A percentile compares a stretch with the other conserved stretches of the same genome.
Conservation (phyloP, 208 protist species). For the Strigomonas galati region DNA sequence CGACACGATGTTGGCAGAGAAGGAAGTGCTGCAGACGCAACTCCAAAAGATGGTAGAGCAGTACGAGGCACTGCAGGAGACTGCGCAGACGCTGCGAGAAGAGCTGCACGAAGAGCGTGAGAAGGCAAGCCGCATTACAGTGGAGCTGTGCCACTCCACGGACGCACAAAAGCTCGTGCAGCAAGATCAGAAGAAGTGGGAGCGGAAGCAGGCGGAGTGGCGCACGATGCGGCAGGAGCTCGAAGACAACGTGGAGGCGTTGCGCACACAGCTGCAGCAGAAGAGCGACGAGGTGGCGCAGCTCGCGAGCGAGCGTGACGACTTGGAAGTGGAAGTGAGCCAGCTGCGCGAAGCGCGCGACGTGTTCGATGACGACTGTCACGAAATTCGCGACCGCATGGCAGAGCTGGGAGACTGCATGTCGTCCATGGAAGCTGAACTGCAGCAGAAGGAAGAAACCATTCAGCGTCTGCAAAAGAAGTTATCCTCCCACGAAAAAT, state of each 20-base stretch:
- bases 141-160: constrained; percentile 51
- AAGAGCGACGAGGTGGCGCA: background rate
- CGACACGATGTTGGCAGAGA: constrained; percentile 16
- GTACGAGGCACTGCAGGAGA: constrained; percentile 25
- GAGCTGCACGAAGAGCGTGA: constrained; percentile 36
- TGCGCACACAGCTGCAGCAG: constrained; percentile 14
- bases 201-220: constrained; percentile 16
- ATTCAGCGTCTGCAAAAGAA: constrained; percentile 24
- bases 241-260: constrained; percentile 21
- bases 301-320: background rate
- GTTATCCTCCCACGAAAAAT: constrained; percentile 12
- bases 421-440: constrained; percentile 17
- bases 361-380: constrained; percentile 18
- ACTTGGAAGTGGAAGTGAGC: constrained; percentile 3
- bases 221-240: constrained; percentile 20
- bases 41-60: constrained; percentile 21
- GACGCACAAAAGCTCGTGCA: constrained; percentile 26
- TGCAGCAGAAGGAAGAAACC: constrained; percentile 20
- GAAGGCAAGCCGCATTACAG: constrained; percentile 29
- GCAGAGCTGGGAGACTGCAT: constrained; percentile 22
- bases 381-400: constrained; percentile 18
- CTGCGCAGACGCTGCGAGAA: constrained; percentile 27
- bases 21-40: constrained; percentile 23
- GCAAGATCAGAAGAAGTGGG: background rate
- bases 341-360: constrained; percentile 19